phyloP scores from a whole-genome alignment of 768 basidiomycete genomes.

The Gautieria morchelliformis region DNA sequence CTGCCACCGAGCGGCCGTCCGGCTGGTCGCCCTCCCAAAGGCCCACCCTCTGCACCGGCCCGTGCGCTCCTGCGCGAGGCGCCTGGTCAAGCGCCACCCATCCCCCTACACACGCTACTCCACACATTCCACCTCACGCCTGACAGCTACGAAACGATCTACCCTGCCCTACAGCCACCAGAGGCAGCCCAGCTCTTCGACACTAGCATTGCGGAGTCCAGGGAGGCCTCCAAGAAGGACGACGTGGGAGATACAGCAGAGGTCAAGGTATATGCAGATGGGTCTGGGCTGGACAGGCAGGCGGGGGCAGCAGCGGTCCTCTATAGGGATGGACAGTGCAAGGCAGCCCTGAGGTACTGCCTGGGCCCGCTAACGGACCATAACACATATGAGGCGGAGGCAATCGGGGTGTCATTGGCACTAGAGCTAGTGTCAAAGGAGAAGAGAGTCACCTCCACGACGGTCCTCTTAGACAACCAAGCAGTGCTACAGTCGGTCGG shows the following conservation, averaged over 20 bases:
- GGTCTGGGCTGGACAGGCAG: background rate
- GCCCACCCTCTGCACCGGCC: too few species aligned
- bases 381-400: constrained; percentile 9
- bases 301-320: background rate
- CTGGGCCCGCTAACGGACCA: background rate
- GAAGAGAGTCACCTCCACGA: background rate
- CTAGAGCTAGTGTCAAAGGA: background rate
- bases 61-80: background rate
- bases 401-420: constrained; percentile 4
- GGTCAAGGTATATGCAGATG: constrained; percentile 13
- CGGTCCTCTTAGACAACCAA: constrained; percentile 8
- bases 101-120: constrained; percentile 18
- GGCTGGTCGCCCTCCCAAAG: constrained; percentile 11
- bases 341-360: background rate
- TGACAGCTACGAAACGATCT: background rate
- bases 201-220: background rate
- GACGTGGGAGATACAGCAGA: background rate
- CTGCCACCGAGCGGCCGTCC: background rate
- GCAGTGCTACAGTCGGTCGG: too few species aligned
- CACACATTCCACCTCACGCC: constrained; percentile 9
- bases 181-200: background rate
- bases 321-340: background rate
- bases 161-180: too few species aligned
- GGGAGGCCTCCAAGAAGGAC: constrained; percentile 1
- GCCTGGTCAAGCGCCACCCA: constrained; percentile 7